These are phyloP conservation scores for Nicotiana undulata DNA, from an alignment of 257 asterid genomes.

Conservation along the genomic window DNA sequence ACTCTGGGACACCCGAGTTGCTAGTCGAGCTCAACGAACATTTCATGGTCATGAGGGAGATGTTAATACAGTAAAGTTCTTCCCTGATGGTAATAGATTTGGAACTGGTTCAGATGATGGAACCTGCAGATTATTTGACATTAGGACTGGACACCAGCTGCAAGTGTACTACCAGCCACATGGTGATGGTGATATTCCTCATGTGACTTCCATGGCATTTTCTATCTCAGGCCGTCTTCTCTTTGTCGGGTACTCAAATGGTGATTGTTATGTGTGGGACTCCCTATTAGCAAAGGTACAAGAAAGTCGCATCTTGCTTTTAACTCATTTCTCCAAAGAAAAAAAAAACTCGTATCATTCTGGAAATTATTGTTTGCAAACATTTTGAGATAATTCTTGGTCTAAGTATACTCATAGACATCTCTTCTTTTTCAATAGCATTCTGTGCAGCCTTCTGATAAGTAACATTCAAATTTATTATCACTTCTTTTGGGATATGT, in stretches of 20 bases:
- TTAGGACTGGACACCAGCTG: conserved; percentile 96
- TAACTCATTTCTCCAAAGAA: neutral
- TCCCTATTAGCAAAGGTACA: conserved; percentile 86
- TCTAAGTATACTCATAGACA: neutral
- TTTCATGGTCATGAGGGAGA: conserved; percentile 92
- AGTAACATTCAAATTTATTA: neutral
- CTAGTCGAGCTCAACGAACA: conserved; percentile 94
- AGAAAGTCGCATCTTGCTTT: conserved; percentile 5
- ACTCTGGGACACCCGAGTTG: conserved; percentile 96
- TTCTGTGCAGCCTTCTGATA: no score
- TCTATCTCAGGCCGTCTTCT: conserved; percentile 93
- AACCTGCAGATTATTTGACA: conserved; percentile 82
- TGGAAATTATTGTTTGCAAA: neutral
- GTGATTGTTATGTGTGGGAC: conserved; percentile 95
- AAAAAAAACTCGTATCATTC: neutral
- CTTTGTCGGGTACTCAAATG: conserved; percentile 75
- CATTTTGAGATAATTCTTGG: neutral
- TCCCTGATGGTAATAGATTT: conserved; percentile 89
- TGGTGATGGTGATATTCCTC: conserved; percentile 56
- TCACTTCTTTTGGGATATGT: neutral
- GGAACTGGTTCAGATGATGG: conserved; percentile 98
- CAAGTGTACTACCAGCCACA: conserved; percentile 81
- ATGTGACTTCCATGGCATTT: conserved; percentile 82
- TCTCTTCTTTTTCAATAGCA: neutral
- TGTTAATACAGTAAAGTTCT: conserved; percentile 86